A percentile compares a stretch with the other conserved stretches of the same genome.
Evolutionary conservation across 768 basidiomycete genomes (phyloP).

Genomic region (Naganishia vishniacii): DNA sequence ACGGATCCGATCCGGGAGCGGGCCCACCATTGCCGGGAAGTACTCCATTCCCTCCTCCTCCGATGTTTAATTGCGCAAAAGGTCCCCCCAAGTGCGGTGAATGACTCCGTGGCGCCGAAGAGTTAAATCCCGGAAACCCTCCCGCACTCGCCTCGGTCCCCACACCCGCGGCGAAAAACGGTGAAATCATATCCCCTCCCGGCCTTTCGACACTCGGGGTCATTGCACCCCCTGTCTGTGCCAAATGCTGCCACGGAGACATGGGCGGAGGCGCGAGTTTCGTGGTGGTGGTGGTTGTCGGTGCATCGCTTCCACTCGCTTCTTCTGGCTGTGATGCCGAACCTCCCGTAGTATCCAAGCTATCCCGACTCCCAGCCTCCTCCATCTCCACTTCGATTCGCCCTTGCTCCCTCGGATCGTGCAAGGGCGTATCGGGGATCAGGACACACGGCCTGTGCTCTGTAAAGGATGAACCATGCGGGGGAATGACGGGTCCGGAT

Average conservation of each 20-base stretch:
- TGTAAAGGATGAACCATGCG: slow-evolving; percentile 12
- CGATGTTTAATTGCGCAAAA: slow-evolving; percentile 44
- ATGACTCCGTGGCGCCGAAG: slow-evolving; percentile 19
- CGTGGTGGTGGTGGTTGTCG: background rate
- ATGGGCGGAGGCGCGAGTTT: slow-evolving; percentile 3
- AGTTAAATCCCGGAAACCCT: slow-evolving; percentile 8
- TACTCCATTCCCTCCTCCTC: too few relatives aligned
- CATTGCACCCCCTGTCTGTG: slow-evolving; percentile 41
- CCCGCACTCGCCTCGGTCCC: background rate
- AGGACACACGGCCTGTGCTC: slow-evolving; percentile 3
- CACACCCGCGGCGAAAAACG: slow-evolving; percentile 5
- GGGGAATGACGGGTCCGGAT: background rate
- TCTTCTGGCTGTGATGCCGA: too few relatives aligned
- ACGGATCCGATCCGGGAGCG: slow-evolving; percentile 21
- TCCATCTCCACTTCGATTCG: too few relatives aligned
- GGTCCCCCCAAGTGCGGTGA: slow-evolving; percentile 47
- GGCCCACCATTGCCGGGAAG: too few relatives aligned
- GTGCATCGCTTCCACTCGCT: too few relatives aligned
- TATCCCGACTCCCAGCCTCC: background rate
- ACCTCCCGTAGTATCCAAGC: too few relatives aligned
- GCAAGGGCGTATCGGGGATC: slow-evolving; percentile 15
- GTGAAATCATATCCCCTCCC: slow-evolving; percentile 10
- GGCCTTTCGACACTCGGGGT: slow-evolving; percentile 40
- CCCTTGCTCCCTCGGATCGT: slow-evolving; percentile 1
- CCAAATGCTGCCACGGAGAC: slow-evolving; percentile 41